Conservation (phyloP, 2,329 filamentous ascomycete species). For the Fusarium neocosmosporiellum region DNA sequence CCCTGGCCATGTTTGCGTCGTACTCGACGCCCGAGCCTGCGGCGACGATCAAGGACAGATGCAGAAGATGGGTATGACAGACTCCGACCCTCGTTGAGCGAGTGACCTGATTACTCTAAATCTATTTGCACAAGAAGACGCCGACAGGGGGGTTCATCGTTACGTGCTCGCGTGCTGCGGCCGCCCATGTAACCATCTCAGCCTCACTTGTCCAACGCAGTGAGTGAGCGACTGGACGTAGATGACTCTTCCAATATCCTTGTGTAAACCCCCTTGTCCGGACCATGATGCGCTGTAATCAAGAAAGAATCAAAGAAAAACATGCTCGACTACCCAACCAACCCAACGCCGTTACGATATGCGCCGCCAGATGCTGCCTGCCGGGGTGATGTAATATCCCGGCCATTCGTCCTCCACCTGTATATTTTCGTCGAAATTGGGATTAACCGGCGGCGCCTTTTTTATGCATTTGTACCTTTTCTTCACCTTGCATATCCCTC, state of each 20-base stretch:
- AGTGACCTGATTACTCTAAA: conserved; percentile 7
- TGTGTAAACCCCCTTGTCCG: conserved; percentile 1
- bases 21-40: not conserved
- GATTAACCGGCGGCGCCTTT: conserved; percentile 3
- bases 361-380: conserved; percentile 16
- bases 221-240: not conserved
- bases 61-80: conserved; percentile 15
- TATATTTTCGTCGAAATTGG: not conserved
- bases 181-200: conserved; percentile 2
- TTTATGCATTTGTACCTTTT: conserved; percentile 13
- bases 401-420: conserved; percentile 1
- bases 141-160: not conserved
- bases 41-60: conserved; percentile 7
- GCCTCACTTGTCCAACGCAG: not conserved
- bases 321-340: conserved; percentile 16
- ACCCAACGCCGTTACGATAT: conserved; percentile 30
- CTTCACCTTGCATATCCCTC: not conserved
- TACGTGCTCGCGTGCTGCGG: not conserved
- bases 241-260: not conserved
- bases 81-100: conserved; percentile 4
- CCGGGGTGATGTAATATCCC: conserved; percentile 11
- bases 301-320: conserved; percentile 6
- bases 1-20: conserved; percentile 13
- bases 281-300: conserved; percentile 18
- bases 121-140: not conserved